A percentile compares a stretch with the other conserved stretches of the same genome.
Evolutionary conservation across 2,329 filamentous ascomycete species (phyloP).

Genomic region (Escovopsis sp.): DNA sequence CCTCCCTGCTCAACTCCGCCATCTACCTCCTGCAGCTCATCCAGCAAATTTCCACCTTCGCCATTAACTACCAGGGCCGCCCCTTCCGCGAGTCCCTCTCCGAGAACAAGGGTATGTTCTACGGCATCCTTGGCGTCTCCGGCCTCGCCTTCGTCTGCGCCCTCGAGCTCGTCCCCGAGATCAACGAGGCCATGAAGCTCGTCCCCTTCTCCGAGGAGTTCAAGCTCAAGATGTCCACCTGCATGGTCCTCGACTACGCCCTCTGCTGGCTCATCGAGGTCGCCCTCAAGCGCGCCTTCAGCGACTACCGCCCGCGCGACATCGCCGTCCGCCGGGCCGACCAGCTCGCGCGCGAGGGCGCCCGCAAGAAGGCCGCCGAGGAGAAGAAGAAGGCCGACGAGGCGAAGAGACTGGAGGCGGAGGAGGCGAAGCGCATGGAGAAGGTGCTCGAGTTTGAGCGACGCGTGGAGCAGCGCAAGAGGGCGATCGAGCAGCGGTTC

Average conservation of each 20-base stretch:
- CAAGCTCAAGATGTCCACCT: slow-evolving; percentile 65
- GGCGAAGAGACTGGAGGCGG: slow-evolving; percentile 32
- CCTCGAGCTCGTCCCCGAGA: slow-evolving; percentile 86
- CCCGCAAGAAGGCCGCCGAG: slow-evolving; percentile 47
- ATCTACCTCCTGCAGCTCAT: slow-evolving; percentile 96
- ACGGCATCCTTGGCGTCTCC: slow-evolving; percentile 79
- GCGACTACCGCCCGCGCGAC: slow-evolving; percentile 84
- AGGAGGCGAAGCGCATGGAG: slow-evolving; percentile 34
- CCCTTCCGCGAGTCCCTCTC: slow-evolving; percentile 93
- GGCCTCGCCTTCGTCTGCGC: slow-evolving; percentile 87
- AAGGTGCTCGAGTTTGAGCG: slow-evolving; percentile 46
- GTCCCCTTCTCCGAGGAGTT: slow-evolving; percentile 84
- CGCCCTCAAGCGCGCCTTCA: slow-evolving; percentile 69
- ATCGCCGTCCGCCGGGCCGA: slow-evolving; percentile 78
- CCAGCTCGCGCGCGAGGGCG: slow-evolving; percentile 63
- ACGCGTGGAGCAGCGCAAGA: slow-evolving; percentile 35
- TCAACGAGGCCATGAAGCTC: slow-evolving; percentile 84
- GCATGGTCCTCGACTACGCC: slow-evolving; percentile 79
- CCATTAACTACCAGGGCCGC: slow-evolving; percentile 97
- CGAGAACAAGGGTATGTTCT: slow-evolving; percentile 97
- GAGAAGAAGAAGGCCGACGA: slow-evolving; percentile 31
- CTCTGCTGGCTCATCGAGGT: slow-evolving; percentile 83
- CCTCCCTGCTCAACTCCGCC: slow-evolving; percentile 87
- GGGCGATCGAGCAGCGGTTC: slow-evolving; percentile 32
- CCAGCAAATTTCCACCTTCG: slow-evolving; percentile 97